phyloP scores from a whole-genome alignment of 306 rosid genomes.

The Aeschynomene evenia region DNA sequence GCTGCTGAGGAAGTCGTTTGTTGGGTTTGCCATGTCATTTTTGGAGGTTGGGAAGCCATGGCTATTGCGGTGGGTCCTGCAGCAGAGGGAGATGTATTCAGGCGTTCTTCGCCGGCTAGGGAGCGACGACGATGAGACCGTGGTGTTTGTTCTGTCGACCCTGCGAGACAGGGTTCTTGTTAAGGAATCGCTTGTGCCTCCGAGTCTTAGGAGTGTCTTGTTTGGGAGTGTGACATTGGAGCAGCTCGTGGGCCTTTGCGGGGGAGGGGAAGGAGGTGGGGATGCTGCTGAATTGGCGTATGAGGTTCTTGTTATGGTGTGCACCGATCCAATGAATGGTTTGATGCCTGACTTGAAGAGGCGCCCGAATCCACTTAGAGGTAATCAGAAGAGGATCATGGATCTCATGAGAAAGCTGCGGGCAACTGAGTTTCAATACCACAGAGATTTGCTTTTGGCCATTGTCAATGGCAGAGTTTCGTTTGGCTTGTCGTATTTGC shows the following conservation, averaged over 20 bases:
- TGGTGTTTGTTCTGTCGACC: conserved; percentile 64
- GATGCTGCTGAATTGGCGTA: conserved; percentile 58
- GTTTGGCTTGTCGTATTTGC: conserved; percentile 75
- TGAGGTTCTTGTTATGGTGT: conserved; percentile 60
- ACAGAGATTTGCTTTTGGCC: conserved; percentile 75
- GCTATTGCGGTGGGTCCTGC: conserved; percentile 71
- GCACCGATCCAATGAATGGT: conserved; percentile 81
- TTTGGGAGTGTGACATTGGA: conserved; percentile 86
- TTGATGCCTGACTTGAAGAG: conserved; percentile 73
- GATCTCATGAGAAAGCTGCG: conserved; percentile 74
- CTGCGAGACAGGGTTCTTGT: conserved; percentile 64
- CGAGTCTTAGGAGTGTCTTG: conserved; percentile 76
- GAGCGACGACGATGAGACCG: conserved; percentile 81
- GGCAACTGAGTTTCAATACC: conserved; percentile 57
- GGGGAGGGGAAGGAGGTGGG: conserved; percentile 62
- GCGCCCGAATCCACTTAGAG: conserved; percentile 59
- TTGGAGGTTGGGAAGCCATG: conserved; percentile 88
- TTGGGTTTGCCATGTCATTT: conserved; percentile 87
- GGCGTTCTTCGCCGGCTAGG: conserved; percentile 69
- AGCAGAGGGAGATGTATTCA: conserved; percentile 81
- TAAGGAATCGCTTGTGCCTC: conserved; percentile 64
- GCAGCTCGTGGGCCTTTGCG: conserved; percentile 64
- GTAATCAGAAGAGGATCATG: conserved; percentile 66
- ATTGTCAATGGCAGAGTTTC: conserved; percentile 56
- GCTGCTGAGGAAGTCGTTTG: conserved; percentile 61